Evolutionary conservation across 305 asterid species (phyloP).

Genomic region (Fraxinus baroniana): DNA sequence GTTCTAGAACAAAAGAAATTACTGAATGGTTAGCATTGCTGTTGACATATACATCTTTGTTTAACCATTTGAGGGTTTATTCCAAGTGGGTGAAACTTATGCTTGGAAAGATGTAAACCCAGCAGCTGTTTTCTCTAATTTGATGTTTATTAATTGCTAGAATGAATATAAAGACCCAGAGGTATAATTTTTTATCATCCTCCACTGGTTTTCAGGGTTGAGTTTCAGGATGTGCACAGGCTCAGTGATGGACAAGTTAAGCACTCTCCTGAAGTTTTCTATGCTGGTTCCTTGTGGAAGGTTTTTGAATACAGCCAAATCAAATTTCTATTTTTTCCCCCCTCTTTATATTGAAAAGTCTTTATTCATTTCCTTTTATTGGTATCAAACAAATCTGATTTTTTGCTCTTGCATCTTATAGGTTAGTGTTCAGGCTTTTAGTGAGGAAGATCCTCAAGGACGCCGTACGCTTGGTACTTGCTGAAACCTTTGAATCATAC

Average conservation of each 20-base stretch:
- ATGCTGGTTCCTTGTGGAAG: conserved; percentile 99
- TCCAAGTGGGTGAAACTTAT: not conserved
- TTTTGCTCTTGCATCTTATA: conserved; percentile 38
- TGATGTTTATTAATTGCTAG: conserved; percentile 9
- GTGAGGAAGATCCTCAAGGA: conserved; percentile 97
- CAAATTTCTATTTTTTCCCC: not conserved
- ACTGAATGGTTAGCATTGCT: not conserved
- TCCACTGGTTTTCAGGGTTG: conserved; percentile 60
- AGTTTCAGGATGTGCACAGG: conserved; percentile 86
- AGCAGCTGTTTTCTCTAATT: conserved; percentile 1
- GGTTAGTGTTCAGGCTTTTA: conserved; percentile 97
- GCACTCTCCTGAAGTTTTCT: conserved; percentile 85
- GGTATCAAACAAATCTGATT: conserved; percentile 18
- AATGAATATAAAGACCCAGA: not conserved
- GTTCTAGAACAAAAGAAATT: not conserved
- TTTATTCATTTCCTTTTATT: conserved; percentile 16
- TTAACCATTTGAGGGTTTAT: conserved; percentile 8
- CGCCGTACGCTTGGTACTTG: conserved; percentile 89
- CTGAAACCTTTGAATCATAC: not conserved
- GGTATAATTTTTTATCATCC: conserved; percentile 21
- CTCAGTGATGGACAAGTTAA: conserved; percentile 92
- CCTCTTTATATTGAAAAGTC: not conserved
- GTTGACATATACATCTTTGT: not conserved
- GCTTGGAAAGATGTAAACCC: conserved; percentile 6
- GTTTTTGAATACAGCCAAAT: conserved; percentile 33